Evolutionary conservation across 2,329 filamentous ascomycete species (phyloP).

Genomic region (Cyclaneusma minus): DNA sequence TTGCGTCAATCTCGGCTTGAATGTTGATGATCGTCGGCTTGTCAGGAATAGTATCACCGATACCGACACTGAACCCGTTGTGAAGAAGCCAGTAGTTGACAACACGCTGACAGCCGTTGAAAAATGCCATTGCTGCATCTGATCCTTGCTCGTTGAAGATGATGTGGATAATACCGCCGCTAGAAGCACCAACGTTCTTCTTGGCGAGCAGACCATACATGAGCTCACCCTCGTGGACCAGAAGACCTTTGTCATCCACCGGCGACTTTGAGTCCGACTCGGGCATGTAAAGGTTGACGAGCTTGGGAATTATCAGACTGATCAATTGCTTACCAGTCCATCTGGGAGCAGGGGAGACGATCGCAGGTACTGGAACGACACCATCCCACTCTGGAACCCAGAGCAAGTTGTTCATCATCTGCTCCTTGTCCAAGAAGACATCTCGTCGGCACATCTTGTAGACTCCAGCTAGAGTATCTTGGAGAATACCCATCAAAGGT

Average conservation of each 20-base stretch:
- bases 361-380: constrained; percentile 82
- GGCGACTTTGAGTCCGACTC: constrained; percentile 45
- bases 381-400: constrained; percentile 99
- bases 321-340: constrained; percentile 99
- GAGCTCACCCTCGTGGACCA: constrained; percentile 76
- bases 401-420: constrained; percentile 92
- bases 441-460: constrained; percentile 96
- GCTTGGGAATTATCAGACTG: constrained; percentile 78
- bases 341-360: constrained; percentile 76
- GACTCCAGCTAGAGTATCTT: constrained; percentile 88
- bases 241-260: constrained; percentile 58
- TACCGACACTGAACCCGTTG: constrained; percentile 93
- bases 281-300: constrained; percentile 61
- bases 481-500: constrained; percentile 98
- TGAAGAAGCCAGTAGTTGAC: constrained; percentile 97
- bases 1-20: constrained; percentile 61
- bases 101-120: constrained; percentile 88
- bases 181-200: constrained; percentile 82
- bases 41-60: constrained; percentile 95
- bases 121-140: constrained; percentile 77
- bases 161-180: constrained; percentile 85
- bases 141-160: constrained; percentile 91
- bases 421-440: constrained; percentile 74
- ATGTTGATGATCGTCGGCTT: constrained; percentile 71
- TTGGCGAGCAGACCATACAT: constrained; percentile 86